phyloP scores from a whole-genome alignment of 352 stramenopile genomes.

The Thraustochytrium sp. region DNA sequence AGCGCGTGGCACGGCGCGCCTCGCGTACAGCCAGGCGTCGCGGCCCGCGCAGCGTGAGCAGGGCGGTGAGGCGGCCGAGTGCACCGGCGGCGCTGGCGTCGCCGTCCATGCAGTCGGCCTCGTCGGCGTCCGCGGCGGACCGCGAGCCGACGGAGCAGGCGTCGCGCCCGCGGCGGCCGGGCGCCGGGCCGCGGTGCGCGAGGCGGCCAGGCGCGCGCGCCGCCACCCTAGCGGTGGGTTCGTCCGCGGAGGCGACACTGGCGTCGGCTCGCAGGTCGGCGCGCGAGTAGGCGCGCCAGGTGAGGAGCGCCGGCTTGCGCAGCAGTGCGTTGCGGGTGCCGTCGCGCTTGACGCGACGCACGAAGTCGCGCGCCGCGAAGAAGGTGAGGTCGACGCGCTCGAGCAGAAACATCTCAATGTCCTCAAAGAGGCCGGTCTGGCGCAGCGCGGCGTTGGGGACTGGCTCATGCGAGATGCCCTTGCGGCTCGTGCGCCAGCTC shows the following conservation, averaged over 20 bases:
- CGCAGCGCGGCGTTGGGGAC: conserved; percentile 4
- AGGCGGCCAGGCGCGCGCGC: background rate
- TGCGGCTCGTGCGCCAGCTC: conserved; percentile 28
- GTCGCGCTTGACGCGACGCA: conserved; percentile 16
- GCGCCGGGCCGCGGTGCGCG: no score
- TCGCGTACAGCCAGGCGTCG: background rate
- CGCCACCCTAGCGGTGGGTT: no score
- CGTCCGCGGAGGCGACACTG: no score
- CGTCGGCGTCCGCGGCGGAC: background rate
- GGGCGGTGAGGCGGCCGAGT: background rate
- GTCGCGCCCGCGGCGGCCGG: background rate
- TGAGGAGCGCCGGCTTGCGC: background rate
- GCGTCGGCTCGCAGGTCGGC: no score
- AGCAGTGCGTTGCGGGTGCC: background rate
- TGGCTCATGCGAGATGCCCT: background rate
- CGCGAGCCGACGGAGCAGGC: background rate
- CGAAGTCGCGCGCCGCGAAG: conserved; percentile 1
- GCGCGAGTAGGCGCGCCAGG: background rate
- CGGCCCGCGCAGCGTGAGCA: background rate
- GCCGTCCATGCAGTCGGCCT: no score
- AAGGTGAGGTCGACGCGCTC: conserved; percentile 37
- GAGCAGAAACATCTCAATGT: conserved; percentile 42
- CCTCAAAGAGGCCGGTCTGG: conserved; percentile 28
- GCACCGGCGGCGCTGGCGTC: no score
- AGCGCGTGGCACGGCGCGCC: background rate